Base-by-base conservation (phyloP, 768 basidiomycete genomes). In the Multifurca ochricompacta region DNA sequence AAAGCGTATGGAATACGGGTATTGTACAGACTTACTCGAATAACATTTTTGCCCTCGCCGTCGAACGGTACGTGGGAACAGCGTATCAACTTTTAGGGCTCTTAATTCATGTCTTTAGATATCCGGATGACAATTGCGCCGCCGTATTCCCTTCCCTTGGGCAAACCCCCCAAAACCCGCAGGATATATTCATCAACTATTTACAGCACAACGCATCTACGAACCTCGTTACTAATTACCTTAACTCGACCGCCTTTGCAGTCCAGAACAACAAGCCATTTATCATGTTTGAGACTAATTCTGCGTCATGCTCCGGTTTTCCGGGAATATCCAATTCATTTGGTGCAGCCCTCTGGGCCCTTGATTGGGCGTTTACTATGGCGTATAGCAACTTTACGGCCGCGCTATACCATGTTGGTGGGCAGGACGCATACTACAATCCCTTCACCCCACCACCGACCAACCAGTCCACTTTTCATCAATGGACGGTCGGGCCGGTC, bases 401-500 rank as follows among this genome's bases (percentile, higher is more conserved):
- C 56, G 73, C 71, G 11, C 50, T 73, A 39, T 66, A 73, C 41
- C 74, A 86, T 56, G 69, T 84, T 51, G 83, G 83, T 67, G 83
- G 84, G 39, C 78, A 82, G 67, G 76, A 74, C 51, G 79, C 78
- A 1, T 81, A 70, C 64, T 85, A 87, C 62, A 86, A 86, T 68
- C 69, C 59, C 21, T 69, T 69, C 58, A 69, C 73, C 57, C 75
- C 79, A 0, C 77, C 77, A 1, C 77, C 77, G 3, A 72, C 66
- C 16, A 84, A 82, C 60, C 73, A 80, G 58, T 76, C 79, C 0
- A 59, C 70, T 0, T 79, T 73, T 66, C 75, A 77, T 51, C 71
- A 84, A 67, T 91, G 87, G 86, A 85, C 85, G 1, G 73, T 86
- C 28, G 86, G 85, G 3, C 76, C 85, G 0, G 68, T 83, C 43